Conservation (phyloP, 805 yeast genomes). For the Debaryomyces hansenii region DNA sequence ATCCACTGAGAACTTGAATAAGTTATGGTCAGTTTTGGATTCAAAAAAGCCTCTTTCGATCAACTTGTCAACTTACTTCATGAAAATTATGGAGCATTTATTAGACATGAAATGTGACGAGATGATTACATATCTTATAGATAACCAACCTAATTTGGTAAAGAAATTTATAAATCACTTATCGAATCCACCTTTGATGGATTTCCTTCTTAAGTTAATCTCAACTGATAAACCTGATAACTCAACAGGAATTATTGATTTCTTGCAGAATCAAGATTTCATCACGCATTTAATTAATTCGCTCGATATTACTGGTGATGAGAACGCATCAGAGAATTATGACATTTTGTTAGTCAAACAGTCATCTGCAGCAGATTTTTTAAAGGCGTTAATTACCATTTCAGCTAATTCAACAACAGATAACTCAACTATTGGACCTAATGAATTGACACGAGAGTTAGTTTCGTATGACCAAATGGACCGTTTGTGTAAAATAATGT, state of each 20-base stretch:
- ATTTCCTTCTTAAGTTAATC: conserved; percentile 41
- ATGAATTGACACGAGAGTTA: conserved; percentile 45
- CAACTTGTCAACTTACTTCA: conserved; percentile 80
- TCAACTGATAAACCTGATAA: conserved; percentile 49
- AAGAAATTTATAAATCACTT: conserved; percentile 44
- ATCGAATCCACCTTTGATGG: conserved; percentile 48
- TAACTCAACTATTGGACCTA: conserved; percentile 47
- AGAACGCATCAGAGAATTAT: conserved; percentile 11
- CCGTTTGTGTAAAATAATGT: conserved; percentile 38
- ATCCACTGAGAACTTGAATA: conserved; percentile 58
- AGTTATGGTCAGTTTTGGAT: conserved; percentile 80
- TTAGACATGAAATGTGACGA: conserved; percentile 50
- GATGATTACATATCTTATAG: conserved; percentile 44
- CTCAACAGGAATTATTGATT: conserved; percentile 46
- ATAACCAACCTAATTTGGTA: conserved; percentile 41
- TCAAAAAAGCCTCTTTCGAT: conserved; percentile 66
- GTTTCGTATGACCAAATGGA: conserved; percentile 39
- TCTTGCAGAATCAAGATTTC: conserved; percentile 40
- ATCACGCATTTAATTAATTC: conserved; percentile 36
- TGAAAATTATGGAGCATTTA: conserved; percentile 79
- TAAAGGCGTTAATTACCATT: conserved; percentile 46
- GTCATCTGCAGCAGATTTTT: conserved; percentile 44
- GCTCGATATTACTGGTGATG: conserved; percentile 21
- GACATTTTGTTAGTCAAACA: conserved; percentile 30
- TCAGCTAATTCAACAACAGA: conserved; percentile 48